phyloP scores from a whole-genome alignment of 805 yeast genomes.

The Blastobotrys mokoenaii region DNA sequence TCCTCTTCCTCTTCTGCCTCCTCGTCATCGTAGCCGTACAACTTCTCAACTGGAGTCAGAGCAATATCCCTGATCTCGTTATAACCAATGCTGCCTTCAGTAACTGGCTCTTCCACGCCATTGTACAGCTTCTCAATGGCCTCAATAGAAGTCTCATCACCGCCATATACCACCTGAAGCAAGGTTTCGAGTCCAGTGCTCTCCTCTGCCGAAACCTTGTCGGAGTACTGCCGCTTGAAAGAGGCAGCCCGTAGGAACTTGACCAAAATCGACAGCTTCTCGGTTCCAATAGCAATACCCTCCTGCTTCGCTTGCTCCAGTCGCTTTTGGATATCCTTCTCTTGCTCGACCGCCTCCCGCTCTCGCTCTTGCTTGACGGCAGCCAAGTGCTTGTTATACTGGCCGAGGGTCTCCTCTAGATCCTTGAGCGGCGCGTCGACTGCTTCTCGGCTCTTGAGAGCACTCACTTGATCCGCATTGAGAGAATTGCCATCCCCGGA shows the following conservation, averaged over 20 bases:
- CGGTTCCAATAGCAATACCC: constrained; percentile 15
- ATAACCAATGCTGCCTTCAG: constrained; percentile 16
- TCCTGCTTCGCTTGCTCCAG: constrained; percentile 12
- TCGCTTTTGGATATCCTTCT: constrained; percentile 10
- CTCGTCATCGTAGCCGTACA: constrained; percentile 6
- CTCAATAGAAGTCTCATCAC: constrained; percentile 27
- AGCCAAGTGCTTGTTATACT: constrained; percentile 11
- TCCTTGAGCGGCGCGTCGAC: constrained; percentile 31
- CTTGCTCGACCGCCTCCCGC: constrained; percentile 6
- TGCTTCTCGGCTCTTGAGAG: constrained; percentile 25
- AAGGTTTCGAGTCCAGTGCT: constrained; percentile 25
- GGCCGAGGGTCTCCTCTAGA: constrained; percentile 22
- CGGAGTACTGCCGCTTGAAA: constrained; percentile 24
- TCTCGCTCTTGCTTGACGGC: constrained; percentile 10
- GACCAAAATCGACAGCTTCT: constrained; percentile 17
- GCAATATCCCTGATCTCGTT: constrained; percentile 13
- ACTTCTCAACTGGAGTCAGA: constrained; percentile 9
- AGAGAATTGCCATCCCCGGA: constrained; percentile 17
- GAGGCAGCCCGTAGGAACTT: constrained; percentile 29
- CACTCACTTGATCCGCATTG: constrained; percentile 30
- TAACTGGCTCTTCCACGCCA: constrained; percentile 22
- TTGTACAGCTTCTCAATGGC: constrained; percentile 23
- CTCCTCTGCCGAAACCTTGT: constrained; percentile 16
- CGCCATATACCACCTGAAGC: constrained; percentile 24
- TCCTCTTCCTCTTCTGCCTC: constrained; percentile 3